Conservation (phyloP, 2,329 filamentous ascomycete genomes). For the Aspergillus felis region DNA sequence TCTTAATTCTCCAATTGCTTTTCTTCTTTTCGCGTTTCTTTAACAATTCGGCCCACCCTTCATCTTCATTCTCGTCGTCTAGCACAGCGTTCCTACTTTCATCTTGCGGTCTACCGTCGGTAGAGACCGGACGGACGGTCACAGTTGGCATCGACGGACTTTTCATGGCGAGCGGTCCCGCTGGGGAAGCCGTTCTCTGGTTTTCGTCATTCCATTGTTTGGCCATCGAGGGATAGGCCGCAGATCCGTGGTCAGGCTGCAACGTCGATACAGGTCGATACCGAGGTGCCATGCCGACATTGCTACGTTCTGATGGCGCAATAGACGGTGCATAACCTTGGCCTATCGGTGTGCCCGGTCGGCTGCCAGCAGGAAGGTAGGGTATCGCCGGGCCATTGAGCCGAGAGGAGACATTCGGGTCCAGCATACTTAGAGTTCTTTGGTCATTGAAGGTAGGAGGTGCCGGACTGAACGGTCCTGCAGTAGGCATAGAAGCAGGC, state of each 20-base stretch:
- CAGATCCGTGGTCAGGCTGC: constrained; percentile 34
- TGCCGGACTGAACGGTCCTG: constrained; percentile 18
- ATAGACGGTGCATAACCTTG: constrained; percentile 78
- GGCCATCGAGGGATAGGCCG: constrained; percentile 30
- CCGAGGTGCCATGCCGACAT: constrained; percentile 80
- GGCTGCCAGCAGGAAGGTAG: constrained; percentile 24
- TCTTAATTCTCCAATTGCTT: constrained; percentile 45
- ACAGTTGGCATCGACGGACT: constrained; percentile 24
- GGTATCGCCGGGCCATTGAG: constrained; percentile 35
- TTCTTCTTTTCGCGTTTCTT: constrained; percentile 48
- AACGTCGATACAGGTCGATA: constrained; percentile 83
- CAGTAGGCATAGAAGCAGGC: constrained; percentile 48
- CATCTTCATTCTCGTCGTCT: constrained; percentile 48
- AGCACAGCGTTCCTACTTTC: constrained; percentile 15
- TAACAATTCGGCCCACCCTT: constrained; percentile 50
- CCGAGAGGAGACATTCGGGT: constrained; percentile 51
- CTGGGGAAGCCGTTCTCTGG: constrained; percentile 19
- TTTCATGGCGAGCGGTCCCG: constrained; percentile 23
- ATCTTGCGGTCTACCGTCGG: constrained; percentile 14
- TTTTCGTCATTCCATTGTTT: constrained; percentile 38
- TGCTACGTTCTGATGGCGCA: constrained; percentile 92
- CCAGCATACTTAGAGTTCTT: constrained; percentile 81
- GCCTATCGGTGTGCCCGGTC: constrained; percentile 22
- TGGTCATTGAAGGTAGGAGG: constrained; percentile 29
- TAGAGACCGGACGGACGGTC: constrained; percentile 28